Conservation (phyloP, 257 asterid species). For the Solanum arcanum region DNA sequence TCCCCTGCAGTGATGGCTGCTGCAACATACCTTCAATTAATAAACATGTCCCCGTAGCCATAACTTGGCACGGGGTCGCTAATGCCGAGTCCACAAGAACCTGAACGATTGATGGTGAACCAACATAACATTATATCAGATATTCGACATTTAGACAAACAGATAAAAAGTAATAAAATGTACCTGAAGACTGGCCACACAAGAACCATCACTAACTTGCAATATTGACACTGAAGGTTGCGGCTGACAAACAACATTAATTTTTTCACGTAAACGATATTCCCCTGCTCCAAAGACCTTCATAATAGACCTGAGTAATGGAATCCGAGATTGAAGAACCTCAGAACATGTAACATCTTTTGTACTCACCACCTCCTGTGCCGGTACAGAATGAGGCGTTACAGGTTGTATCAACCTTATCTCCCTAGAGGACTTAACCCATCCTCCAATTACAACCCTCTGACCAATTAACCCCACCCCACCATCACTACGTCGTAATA, state of each 20-base stretch:
- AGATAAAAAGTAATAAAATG: background rate
- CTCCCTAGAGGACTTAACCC: constrained; percentile 82
- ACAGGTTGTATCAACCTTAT: constrained; percentile 27
- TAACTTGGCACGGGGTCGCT: constrained; percentile 45
- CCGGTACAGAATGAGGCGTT: background rate
- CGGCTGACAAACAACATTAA: constrained; percentile 30
- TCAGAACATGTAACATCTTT: constrained; percentile 54
- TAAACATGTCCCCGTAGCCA: constrained; percentile 78
- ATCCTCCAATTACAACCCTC: constrained; percentile 67
- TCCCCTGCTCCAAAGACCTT: constrained; percentile 55
- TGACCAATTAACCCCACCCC: constrained; percentile 46
- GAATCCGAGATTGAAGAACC: constrained; percentile 46
- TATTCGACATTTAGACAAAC: background rate
- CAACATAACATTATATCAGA: background rate
- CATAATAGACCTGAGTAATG: constrained; percentile 43
- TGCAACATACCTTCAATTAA: constrained; percentile 67
- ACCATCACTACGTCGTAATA: constrained; percentile 40
- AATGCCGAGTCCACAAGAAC: constrained; percentile 62
- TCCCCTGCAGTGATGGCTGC: constrained; percentile 41
- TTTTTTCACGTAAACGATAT: constrained; percentile 30
- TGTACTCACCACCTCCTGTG: constrained; percentile 6
- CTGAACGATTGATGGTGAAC: constrained; percentile 15
- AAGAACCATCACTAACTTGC: constrained; percentile 72
- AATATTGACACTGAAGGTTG: constrained; percentile 45
- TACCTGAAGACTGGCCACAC: constrained; percentile 55